Percentiles rank a stretch among this genome's conserved stretches.
Conservation (phyloP, 2,329 filamentous ascomycete species). For the Endoconidiophora laricicola region DNA sequence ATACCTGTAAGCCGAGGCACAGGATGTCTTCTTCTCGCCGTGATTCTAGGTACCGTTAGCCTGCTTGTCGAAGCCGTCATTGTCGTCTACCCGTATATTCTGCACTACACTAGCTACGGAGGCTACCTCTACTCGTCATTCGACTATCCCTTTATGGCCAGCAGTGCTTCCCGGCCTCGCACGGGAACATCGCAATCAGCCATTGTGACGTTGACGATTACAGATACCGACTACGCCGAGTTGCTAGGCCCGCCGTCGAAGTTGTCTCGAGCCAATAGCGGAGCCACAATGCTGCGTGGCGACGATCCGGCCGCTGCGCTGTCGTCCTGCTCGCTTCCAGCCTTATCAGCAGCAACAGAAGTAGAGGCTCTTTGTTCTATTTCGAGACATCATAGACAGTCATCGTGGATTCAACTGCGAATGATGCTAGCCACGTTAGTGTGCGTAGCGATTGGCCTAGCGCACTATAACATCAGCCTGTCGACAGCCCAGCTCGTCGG, state of each 20-base stretch:
- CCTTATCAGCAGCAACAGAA: neutral
- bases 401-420: neutral
- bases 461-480: conserved; percentile 3
- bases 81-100: neutral
- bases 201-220: no score
- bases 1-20: neutral
- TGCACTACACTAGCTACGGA: neutral
- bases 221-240: no score
- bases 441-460: neutral
- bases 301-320: no score
- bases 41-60: neutral
- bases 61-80: conserved; percentile 1
- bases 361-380: no score
- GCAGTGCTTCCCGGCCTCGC: neutral
- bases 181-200: neutral
- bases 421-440: conserved; percentile 1
- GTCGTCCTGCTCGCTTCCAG: no score
- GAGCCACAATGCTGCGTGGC: no score
- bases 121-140: neutral
- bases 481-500: conserved; percentile 4
- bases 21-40: neutral
- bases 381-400: no score
- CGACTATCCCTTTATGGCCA: neutral
- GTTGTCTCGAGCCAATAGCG: no score
- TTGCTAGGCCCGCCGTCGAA: no score